Percentiles rank a stretch among this genome's conserved stretches.
These are phyloP conservation scores for Solanum raphanifolium DNA, from an alignment of 257 asterid species.

Conservation along the genomic window DNA sequence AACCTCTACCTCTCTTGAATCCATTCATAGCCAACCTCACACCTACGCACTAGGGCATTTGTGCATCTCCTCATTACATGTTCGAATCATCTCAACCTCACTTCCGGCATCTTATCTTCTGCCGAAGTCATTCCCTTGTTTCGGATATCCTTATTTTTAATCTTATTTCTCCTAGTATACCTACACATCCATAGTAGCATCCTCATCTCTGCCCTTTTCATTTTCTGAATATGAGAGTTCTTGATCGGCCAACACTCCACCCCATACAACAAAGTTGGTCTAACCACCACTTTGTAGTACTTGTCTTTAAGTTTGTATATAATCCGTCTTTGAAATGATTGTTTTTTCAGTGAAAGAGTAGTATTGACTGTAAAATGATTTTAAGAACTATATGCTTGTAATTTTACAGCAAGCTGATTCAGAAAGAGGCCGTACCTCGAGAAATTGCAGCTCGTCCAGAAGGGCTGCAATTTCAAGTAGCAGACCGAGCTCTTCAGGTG, in stretches of 20 bases:
- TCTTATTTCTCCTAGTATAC: neutral
- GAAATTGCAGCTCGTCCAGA: constrained; percentile 66
- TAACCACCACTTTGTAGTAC: neutral
- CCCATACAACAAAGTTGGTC: neutral
- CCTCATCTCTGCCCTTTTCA: neutral
- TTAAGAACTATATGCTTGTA: neutral
- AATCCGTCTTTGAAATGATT: neutral
- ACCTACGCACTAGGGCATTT: neutral
- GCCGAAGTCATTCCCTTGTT: neutral
- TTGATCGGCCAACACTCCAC: neutral
- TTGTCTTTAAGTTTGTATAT: neutral
- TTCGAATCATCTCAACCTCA: neutral
- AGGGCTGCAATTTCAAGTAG: constrained; percentile 43
- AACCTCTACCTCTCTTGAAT: neutral
- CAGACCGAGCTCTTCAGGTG: constrained; percentile 52
- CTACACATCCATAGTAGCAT: neutral
- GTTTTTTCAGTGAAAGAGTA: neutral
- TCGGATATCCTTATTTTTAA: neutral
- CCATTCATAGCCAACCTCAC: neutral
- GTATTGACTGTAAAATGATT: neutral
- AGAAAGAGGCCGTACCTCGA: constrained; percentile 48
- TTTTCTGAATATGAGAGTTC: neutral
- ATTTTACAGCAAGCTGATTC: constrained; percentile 54
- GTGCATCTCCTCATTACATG: neutral
- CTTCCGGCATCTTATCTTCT: neutral